These are phyloP conservation scores for Hypoxylon crocopeplum DNA, from an alignment of 495 filamentous ascomycete species.

Conservation along the genomic window DNA sequence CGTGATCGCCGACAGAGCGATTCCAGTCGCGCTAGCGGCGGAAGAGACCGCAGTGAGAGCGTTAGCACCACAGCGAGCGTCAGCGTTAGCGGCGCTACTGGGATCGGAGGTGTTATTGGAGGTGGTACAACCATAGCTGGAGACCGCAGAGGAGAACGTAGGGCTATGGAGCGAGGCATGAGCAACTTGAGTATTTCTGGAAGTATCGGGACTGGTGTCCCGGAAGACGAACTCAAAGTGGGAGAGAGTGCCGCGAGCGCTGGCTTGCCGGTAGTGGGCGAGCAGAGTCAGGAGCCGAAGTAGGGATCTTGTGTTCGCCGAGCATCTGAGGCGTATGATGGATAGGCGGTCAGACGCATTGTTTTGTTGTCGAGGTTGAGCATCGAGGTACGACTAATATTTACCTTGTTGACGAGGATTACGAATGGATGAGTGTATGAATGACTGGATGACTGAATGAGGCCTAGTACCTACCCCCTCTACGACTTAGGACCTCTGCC, in stretches of 20 bases:
- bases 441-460: conserved; percentile 10
- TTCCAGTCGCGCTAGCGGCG: conserved; percentile 41
- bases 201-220: conserved; percentile 51
- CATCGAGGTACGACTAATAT: too few relatives aligned
- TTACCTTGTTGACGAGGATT: background rate
- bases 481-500: too few relatives aligned
- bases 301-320: conserved; percentile 1
- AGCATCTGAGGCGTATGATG: background rate
- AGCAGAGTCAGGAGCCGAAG: conserved; percentile 19
- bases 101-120: conserved; percentile 25
- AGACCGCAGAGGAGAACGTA: conserved; percentile 39
- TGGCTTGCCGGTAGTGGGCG: conserved; percentile 36
- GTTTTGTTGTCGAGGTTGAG: too few relatives aligned
- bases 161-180: conserved; percentile 36
- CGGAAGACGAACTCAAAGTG: conserved; percentile 58
- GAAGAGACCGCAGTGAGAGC: conserved; percentile 53
- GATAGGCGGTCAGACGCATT: background rate
- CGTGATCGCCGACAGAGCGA: conserved; percentile 55
- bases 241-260: conserved; percentile 64
- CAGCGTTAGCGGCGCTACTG: conserved; percentile 35
- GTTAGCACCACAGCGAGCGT: conserved; percentile 38
- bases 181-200: conserved; percentile 45
- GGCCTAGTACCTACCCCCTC: background rate
- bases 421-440: background rate
- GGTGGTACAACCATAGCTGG: conserved; percentile 35